phyloP scores from a whole-genome alignment of 495 filamentous ascomycete species.

The Aspergillus sclerotioniger region DNA sequence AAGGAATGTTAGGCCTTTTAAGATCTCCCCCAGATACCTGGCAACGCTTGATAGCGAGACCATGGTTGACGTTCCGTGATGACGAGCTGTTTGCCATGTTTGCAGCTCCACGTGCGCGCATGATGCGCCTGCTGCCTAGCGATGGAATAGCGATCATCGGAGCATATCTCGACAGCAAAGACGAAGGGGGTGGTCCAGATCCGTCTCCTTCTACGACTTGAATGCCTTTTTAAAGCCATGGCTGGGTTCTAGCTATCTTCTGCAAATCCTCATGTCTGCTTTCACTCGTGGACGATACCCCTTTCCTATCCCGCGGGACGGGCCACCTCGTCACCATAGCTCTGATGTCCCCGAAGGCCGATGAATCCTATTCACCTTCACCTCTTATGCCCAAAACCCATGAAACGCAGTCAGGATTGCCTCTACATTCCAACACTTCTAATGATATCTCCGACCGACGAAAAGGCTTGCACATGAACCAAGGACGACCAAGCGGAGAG shows the following conservation, averaged over 20 bases:
- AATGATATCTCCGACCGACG: slow-evolving; percentile 22
- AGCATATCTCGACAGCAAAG: slow-evolving; percentile 6
- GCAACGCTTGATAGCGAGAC: too few species aligned
- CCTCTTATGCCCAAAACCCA: slow-evolving; percentile 19
- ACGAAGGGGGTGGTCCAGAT: slow-evolving; percentile 4
- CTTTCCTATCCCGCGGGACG: slow-evolving; percentile 24
- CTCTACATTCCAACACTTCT: slow-evolving; percentile 11
- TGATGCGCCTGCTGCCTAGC: slow-evolving; percentile 1
- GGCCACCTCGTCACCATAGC: slow-evolving; percentile 21
- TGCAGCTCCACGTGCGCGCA: slow-evolving; percentile 19
- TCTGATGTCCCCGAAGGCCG: slow-evolving; percentile 27
- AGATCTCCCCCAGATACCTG: background rate
- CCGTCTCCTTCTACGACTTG: background rate
- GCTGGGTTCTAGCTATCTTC: background rate
- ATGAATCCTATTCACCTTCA: slow-evolving; percentile 17
- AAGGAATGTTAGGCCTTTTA: background rate
- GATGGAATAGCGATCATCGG: background rate
- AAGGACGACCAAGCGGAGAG: slow-evolving; percentile 34
- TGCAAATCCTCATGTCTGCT: slow-evolving; percentile 23
- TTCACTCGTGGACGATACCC: slow-evolving; percentile 18
- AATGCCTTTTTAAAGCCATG: slow-evolving; percentile 5
- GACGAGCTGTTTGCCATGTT: slow-evolving; percentile 24
- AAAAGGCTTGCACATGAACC: slow-evolving; percentile 27
- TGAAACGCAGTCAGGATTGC: slow-evolving; percentile 11
- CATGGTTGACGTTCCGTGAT: too few species aligned